Evolutionary conservation across 805 yeast species (phyloP).

Genomic region (Barnettozyma wickerhamii): DNA sequence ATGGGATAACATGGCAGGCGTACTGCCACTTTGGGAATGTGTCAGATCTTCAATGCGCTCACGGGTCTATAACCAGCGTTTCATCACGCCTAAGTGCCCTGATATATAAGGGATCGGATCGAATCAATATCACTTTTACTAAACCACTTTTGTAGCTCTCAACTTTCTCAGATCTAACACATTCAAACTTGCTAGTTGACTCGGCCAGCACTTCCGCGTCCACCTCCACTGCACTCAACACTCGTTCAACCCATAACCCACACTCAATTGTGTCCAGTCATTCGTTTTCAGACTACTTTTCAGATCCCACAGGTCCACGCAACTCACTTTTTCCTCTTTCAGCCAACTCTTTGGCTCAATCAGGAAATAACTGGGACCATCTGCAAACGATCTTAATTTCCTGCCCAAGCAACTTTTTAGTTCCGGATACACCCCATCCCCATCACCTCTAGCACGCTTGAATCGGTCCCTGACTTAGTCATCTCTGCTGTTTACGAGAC

Average conservation of each 20-base stretch:
- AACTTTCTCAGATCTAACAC: background rate
- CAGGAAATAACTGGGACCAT: conserved; percentile 4
- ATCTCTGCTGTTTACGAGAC: background rate
- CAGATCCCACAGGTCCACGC: too few species aligned
- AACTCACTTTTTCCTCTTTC: conserved; percentile 4
- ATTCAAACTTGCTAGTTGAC: too few species aligned
- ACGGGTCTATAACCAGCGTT: too few species aligned
- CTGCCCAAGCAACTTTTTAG: conserved; percentile 1
- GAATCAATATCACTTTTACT: background rate
- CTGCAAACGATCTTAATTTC: background rate
- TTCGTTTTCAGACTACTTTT: background rate
- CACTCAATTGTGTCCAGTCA: background rate
- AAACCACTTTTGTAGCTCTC: background rate
- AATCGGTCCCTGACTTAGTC: background rate
- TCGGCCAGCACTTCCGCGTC: too few species aligned
- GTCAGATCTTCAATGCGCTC: too few species aligned
- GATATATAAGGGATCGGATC: background rate
- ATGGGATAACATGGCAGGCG: conserved; percentile 3
- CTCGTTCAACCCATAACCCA: background rate
- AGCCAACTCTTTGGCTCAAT: conserved; percentile 5
- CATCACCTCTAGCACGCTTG: too few species aligned
- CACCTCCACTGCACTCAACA: too few species aligned
- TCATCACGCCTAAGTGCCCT: too few species aligned
- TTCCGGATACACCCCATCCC: background rate
- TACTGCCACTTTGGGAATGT: background rate